Evolutionary conservation across 352 stramenopile genomes (phyloP).

Genomic region (Phytophthora megakarya): DNA sequence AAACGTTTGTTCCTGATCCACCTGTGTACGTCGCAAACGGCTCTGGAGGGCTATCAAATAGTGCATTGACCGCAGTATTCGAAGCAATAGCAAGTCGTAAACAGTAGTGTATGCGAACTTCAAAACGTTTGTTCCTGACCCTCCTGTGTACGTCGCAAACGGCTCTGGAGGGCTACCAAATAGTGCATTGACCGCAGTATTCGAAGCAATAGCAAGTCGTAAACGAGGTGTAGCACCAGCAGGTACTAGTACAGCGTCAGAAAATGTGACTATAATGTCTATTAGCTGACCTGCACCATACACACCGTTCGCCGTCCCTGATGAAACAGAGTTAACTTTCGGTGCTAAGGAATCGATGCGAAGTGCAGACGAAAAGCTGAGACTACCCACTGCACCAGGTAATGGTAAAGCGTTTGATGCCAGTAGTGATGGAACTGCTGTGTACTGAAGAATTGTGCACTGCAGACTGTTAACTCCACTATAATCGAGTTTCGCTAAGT

Average conservation of each 20-base stretch:
- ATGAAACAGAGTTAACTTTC: slow-evolving; percentile 54
- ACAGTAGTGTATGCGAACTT: slow-evolving; percentile 49
- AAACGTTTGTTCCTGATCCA: slow-evolving; percentile 43
- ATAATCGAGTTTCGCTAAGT: slow-evolving; percentile 56
- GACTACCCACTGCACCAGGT: slow-evolving; percentile 49
- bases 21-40: slow-evolving; percentile 40
- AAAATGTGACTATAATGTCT: slow-evolving; percentile 60
- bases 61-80: slow-evolving; percentile 18
- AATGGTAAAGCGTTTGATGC: slow-evolving; percentile 48
- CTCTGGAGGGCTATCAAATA: not conserved
- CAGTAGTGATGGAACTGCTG: slow-evolving; percentile 42
- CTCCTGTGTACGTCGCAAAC: slow-evolving; percentile 43
- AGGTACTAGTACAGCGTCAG: slow-evolving; percentile 44
- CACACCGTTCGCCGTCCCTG: slow-evolving; percentile 45
- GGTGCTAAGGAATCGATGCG: slow-evolving; percentile 52
- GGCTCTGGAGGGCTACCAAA: not conserved
- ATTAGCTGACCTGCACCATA: slow-evolving; percentile 69
- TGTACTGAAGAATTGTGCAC: slow-evolving; percentile 59
- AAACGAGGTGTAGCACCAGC: slow-evolving; percentile 33
- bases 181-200: slow-evolving; percentile 15
- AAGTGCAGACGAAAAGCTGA: slow-evolving; percentile 42
- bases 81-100: slow-evolving; percentile 54
- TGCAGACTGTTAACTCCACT: slow-evolving; percentile 40
- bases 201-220: slow-evolving; percentile 49
- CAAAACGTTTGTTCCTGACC: slow-evolving; percentile 45